A percentile compares a stretch with the other conserved stretches of the same genome.
Conservation (phyloP, 169 alveolate genomes). For the Cryptosporidium ryanae region DNA sequence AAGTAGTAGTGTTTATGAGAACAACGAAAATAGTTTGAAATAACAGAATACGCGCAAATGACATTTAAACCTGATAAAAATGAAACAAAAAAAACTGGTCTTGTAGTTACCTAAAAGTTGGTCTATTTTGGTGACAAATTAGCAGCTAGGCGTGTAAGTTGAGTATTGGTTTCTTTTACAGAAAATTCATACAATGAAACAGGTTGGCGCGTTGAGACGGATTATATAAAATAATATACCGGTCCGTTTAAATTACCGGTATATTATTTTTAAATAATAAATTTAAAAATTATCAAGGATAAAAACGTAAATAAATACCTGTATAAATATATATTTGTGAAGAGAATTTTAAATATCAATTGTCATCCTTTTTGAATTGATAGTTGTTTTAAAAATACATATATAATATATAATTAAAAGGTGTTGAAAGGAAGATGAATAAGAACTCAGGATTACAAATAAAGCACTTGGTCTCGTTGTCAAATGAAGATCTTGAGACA, state of each 20-base stretch:
- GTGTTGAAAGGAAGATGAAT: slow-evolving; percentile 9
- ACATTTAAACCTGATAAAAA: no score
- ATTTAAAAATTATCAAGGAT: neutral
- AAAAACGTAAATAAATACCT: neutral
- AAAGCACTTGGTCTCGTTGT: slow-evolving; percentile 65
- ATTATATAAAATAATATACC: neutral
- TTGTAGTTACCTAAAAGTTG: no score
- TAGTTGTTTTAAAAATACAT: no score
- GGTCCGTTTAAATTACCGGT: neutral
- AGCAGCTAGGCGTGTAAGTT: no score
- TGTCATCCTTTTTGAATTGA: no score
- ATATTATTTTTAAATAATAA: neutral
- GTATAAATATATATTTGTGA: neutral
- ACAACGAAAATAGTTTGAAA: no score
- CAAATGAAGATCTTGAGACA: slow-evolving; percentile 87
- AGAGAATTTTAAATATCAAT: neutral
- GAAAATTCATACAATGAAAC: neutral
- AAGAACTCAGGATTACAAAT: slow-evolving; percentile 40
- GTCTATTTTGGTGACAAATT: no score
- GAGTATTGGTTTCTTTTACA: no score
- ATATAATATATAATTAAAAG: neutral
- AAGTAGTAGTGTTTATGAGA: no score
- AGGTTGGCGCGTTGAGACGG: slow-evolving; percentile 14
- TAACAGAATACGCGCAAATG: no score
- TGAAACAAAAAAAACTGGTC: no score